Evolutionary conservation across 1,284 basidiomycete genomes (phyloP).

Genomic region (Cerioporus squamosus): DNA sequence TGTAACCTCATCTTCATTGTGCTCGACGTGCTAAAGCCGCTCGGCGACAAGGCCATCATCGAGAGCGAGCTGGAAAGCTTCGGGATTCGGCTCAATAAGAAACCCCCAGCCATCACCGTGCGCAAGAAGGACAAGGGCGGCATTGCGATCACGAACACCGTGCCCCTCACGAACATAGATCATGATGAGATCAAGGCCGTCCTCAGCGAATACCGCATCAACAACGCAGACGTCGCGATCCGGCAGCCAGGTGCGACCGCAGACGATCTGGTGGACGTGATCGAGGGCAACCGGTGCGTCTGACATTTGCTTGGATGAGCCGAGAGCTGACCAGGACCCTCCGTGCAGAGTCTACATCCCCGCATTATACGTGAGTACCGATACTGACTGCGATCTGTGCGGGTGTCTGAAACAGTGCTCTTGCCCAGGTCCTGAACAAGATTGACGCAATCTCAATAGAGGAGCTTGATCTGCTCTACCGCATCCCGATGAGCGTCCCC

Average conservation of each 20-base stretch:
- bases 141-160: conserved; percentile 92
- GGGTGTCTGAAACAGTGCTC: neutral
- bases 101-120: conserved; percentile 87
- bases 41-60: conserved; percentile 93
- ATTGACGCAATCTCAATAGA: conserved; percentile 99
- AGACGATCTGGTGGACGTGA: conserved; percentile 97
- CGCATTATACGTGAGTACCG: conserved; percentile 75
- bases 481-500: conserved; percentile 95
- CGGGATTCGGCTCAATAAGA: conserved; percentile 96
- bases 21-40: conserved; percentile 95
- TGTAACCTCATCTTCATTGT: conserved; percentile 99
- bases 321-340: neutral
- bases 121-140: conserved; percentile 96
- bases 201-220: conserved; percentile 89
- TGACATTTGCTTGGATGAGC: neutral
- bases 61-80: conserved; percentile 96
- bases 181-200: conserved; percentile 97
- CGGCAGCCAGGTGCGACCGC: conserved; percentile 92
- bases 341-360: conserved; percentile 87
- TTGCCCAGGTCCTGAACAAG: conserved; percentile 77
- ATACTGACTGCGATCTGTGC: neutral
- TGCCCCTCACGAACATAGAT: conserved; percentile 96
- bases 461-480: conserved; percentile 94
- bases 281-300: conserved; percentile 86
- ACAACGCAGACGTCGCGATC: conserved; percentile 93